Conservation (phyloP, 2,329 filamentous ascomycete species). For the Chalaropsis ovoidea region DNA sequence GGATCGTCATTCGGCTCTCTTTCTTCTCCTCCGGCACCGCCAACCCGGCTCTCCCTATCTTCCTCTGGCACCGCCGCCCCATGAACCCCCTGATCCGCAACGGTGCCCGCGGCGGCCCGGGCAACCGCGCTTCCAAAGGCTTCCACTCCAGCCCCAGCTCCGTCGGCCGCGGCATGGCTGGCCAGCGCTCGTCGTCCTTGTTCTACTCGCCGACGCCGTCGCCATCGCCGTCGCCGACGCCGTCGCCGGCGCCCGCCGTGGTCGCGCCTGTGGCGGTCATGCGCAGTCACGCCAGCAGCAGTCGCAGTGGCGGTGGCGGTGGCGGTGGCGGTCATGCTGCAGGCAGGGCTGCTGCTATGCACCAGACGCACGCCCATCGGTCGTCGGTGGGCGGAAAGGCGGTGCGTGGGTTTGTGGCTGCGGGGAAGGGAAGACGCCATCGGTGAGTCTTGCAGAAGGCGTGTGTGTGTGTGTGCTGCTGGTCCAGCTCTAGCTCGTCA, state of each 20-base stretch:
- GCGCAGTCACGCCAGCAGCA: neutral
- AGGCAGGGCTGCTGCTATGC: too few relatives aligned
- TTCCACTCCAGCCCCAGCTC: neutral
- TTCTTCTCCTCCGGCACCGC: too few relatives aligned
- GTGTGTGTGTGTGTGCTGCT: neutral
- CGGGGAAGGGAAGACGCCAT: neutral
- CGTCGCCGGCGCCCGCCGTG: neutral
- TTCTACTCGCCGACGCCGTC: neutral
- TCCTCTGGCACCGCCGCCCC: too few relatives aligned
- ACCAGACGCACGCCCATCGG: neutral
- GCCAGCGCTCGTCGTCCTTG: neutral
- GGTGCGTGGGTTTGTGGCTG: neutral
- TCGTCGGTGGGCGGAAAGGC: neutral
- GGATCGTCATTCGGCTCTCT: too few relatives aligned
- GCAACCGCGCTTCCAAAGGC: neutral
- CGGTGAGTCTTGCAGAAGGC: neutral
- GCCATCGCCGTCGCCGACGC: neutral
- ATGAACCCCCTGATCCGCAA: constrained; percentile 24
- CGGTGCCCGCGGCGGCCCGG: constrained; percentile 25
- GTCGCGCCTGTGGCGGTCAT: neutral
- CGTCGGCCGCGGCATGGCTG: neutral
- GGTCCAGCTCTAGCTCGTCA: neutral
- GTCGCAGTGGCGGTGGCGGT: neutral
- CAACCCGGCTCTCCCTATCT: too few relatives aligned
- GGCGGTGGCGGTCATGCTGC: neutral